A percentile compares a stretch with the other conserved stretches of the same genome.
Evolutionary conservation across 2,329 filamentous ascomycete species (phyloP).

Genomic region (Mycosphaerelloides madeirae): DNA sequence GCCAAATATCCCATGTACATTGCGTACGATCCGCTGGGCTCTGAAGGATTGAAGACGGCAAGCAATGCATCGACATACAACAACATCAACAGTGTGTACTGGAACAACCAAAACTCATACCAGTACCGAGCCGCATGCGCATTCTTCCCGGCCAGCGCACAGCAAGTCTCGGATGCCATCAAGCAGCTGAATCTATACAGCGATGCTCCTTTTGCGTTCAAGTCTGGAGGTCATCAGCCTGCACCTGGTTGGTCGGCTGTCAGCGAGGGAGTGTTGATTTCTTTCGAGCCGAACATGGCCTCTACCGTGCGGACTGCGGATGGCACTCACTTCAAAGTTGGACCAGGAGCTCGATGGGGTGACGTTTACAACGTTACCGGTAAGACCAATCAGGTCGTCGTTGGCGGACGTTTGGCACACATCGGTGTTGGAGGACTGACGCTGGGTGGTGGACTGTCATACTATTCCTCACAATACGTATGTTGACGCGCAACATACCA

Average conservation of each 20-base stretch:
- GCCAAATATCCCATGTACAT: constrained; percentile 18
- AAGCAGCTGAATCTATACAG: constrained; percentile 44
- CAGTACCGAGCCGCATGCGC: constrained; percentile 19
- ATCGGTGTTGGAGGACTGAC: constrained; percentile 15
- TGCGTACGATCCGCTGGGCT: constrained; percentile 17
- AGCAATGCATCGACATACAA: constrained; percentile 15
- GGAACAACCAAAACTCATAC: constrained; percentile 22
- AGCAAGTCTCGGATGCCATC: constrained; percentile 53
- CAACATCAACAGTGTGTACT: constrained; percentile 20
- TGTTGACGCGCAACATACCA: neutral
- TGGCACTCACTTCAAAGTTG: constrained; percentile 16
- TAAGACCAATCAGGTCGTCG: constrained; percentile 15
- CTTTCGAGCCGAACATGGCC: constrained; percentile 39
- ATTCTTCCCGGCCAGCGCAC: constrained; percentile 44
- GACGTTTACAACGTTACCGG: constrained; percentile 18
- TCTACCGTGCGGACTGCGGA: constrained; percentile 34
- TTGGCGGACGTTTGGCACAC: constrained; percentile 15
- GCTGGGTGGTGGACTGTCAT: constrained; percentile 18
- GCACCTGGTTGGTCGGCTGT: constrained; percentile 46
- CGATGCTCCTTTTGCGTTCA: constrained; percentile 51
- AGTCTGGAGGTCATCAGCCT: constrained; percentile 47
- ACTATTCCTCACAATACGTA: constrained; percentile 18
- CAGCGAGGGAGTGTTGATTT: constrained; percentile 41
- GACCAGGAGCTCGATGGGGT: constrained; percentile 19
- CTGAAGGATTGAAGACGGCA: constrained; percentile 8